Evolutionary conservation across 1,284 basidiomycete genomes (phyloP), one percentile per base, ranked within the genome.

Genomic region (Inonotus hispidus): DNA sequence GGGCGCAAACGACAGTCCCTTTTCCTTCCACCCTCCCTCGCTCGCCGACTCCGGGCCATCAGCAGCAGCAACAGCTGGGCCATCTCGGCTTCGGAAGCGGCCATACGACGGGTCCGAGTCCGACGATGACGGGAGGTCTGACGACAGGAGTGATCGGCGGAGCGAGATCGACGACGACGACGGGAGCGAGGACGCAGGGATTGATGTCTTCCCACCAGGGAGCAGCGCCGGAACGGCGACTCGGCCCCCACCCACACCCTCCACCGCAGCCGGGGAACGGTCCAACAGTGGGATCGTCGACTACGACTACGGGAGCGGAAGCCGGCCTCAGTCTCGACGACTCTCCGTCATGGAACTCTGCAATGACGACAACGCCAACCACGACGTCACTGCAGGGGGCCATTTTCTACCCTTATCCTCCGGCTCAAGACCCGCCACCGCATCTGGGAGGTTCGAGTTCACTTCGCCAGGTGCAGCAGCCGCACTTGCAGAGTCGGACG

Each of bases 301-400:
- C 41, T 19, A 3, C 66, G 21, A 35, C 41, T 19, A 19, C 41
- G 75, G 75, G 49, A 82, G 85, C 77, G 82, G 85, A 59, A 84
- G 87, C 74, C 77, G 87, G 68, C 88, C 88, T 65, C 83, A 86
- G 68, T 87, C 84, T 75, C 80, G 88, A 68, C 75, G 88, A 64
- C 84, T 91, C 80, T 81, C 85, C 73, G 84, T 91, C 80, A 83
- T 91, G 88, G 88, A 91, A 68, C 85, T 91, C 79, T 88, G 85
- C 81, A 89, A 90, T 80, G 84, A 86, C 75, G 65, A 66, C 68
- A 69, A 68, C 67, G 41, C 4, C 32, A 32, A 32, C 32, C 3
- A 32, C 32, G 32, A 32, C 32, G 8, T 32, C 32, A 64, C 69
- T 41, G 63, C 71, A 71, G 66, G 67, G 49, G 66, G 47, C 65